Conservation (phyloP, 2,329 filamentous ascomycete species). For the Fusarium falciforme region DNA sequence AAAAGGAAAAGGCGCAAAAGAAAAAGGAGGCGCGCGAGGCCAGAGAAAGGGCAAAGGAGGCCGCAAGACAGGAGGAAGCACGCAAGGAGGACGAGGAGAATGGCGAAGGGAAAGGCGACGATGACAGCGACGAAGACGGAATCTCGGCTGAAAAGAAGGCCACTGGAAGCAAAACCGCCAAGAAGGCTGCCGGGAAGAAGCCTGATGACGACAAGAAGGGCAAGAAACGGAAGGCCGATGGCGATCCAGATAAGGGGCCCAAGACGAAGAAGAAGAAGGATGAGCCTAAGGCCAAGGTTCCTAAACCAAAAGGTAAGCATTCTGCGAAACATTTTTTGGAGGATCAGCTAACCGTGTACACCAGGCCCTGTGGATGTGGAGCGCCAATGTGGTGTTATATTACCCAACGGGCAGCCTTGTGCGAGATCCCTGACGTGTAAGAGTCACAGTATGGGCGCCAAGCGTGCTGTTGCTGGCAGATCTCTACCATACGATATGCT, state of each 20-base stretch:
- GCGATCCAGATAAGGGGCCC: conserved; percentile 81
- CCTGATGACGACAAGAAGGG: conserved; percentile 74
- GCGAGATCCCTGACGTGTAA: conserved; percentile 93
- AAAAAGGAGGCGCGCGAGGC: conserved; percentile 82
- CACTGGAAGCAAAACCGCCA: conserved; percentile 57
- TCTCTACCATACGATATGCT: conserved; percentile 94
- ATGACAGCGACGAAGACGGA: conserved; percentile 59
- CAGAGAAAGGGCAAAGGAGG: conserved; percentile 72
- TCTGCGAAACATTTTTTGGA: neutral
- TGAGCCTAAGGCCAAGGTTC: conserved; percentile 83
- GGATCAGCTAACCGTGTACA: conserved; percentile 23
- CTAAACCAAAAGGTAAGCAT: conserved; percentile 80
- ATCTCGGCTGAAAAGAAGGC: conserved; percentile 56
- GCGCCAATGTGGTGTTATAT: conserved; percentile 88
- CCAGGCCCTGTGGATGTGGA: conserved; percentile 90
- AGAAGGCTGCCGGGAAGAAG: conserved; percentile 78
- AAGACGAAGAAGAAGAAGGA: conserved; percentile 97
- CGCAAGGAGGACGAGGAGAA: conserved; percentile 63
- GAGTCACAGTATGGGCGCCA: conserved; percentile 94
- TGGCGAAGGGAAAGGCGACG: conserved; percentile 62
- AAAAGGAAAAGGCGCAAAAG: conserved; percentile 82
- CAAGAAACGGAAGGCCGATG: conserved; percentile 83
- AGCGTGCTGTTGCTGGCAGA: conserved; percentile 86
- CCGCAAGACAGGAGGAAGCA: conserved; percentile 67
- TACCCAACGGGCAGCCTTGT: conserved; percentile 88